phyloP scores from a whole-genome alignment of 2,329 filamentous ascomycete species.

The Rosellinia necatrix region DNA sequence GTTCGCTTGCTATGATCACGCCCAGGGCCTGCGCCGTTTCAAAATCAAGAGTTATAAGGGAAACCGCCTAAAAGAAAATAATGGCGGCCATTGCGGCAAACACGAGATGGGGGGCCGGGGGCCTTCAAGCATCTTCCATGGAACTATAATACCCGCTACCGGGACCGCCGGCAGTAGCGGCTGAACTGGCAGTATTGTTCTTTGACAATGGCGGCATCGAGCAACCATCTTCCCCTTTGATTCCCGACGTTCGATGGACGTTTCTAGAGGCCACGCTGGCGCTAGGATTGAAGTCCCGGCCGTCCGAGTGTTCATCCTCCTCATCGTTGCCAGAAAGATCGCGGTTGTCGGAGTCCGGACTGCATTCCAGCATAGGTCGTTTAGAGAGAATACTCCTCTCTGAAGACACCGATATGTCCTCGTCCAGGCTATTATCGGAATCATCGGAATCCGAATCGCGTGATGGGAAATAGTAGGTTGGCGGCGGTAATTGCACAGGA shows the following conservation, averaged over 20 bases:
- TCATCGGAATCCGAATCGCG: slow-evolving; percentile 45
- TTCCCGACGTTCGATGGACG: slow-evolving; percentile 61
- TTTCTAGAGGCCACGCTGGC: slow-evolving; percentile 72
- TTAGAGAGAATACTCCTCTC: slow-evolving; percentile 29
- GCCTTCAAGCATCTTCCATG: slow-evolving; percentile 67
- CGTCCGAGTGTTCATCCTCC: slow-evolving; percentile 80
- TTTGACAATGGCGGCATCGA: slow-evolving; percentile 79
- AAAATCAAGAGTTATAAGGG: background rate
- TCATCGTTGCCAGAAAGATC: slow-evolving; percentile 81
- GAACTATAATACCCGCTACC: slow-evolving; percentile 74
- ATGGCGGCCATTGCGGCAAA: no score
- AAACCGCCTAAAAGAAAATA: background rate
- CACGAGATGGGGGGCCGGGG: background rate
- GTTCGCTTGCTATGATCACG: no score
- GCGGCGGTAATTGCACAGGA: slow-evolving; percentile 56
- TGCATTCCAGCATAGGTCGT: slow-evolving; percentile 52
- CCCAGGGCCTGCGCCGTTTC: background rate
- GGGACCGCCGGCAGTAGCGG: slow-evolving; percentile 74
- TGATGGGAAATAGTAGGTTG: slow-evolving; percentile 56
- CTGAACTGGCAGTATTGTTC: slow-evolving; percentile 84
- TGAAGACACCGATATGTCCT: slow-evolving; percentile 25
- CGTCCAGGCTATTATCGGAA: slow-evolving; percentile 25
- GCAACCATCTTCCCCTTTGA: slow-evolving; percentile 70
- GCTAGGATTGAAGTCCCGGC: slow-evolving; percentile 76
- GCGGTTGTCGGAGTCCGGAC: slow-evolving; percentile 74